Percentiles rank a stretch among this genome's conserved stretches.
Conservation (phyloP, 768 basidiomycete genomes). For the Boletus speciosus region DNA sequence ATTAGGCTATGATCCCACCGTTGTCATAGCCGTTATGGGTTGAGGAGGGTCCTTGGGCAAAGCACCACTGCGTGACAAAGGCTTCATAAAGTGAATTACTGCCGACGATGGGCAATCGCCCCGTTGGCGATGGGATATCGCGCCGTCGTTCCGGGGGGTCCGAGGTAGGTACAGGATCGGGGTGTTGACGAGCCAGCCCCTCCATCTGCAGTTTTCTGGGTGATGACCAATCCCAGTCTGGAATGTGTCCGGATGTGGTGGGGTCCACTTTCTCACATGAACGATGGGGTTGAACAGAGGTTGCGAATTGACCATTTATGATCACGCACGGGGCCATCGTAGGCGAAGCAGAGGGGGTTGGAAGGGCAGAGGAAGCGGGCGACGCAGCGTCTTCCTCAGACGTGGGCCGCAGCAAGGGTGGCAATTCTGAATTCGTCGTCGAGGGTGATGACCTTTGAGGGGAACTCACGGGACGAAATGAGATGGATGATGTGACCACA, state of each 20-base stretch:
- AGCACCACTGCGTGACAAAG: slow-evolving; percentile 67
- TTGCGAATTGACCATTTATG: slow-evolving; percentile 27
- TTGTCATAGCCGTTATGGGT: slow-evolving; percentile 9
- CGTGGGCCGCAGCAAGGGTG: no score
- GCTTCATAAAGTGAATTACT: slow-evolving; percentile 50
- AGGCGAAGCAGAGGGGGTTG: slow-evolving; percentile 23
- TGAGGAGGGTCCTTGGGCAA: slow-evolving; percentile 45
- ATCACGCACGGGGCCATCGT: slow-evolving; percentile 20
- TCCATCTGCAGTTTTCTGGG: not conserved
- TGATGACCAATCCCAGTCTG: slow-evolving; percentile 26
- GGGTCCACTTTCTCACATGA: not conserved
- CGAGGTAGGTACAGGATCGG: slow-evolving; percentile 5
- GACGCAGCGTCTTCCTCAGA: slow-evolving; percentile 20
- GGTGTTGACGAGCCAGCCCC: not conserved
- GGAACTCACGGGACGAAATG: not conserved
- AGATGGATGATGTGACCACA: not conserved
- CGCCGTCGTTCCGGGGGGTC: slow-evolving; percentile 21
- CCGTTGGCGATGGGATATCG: not conserved
- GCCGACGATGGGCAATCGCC: not conserved
- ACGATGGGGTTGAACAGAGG: not conserved
- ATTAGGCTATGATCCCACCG: slow-evolving; percentile 21
- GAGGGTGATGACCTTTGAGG: not conserved
- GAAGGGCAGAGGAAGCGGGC: slow-evolving; percentile 27
- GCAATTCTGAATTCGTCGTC: no score
- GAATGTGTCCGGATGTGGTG: not conserved